phyloP scores from a whole-genome alignment of 1,284 basidiomycete species.

The Ustanciosporium gigantosporum region DNA sequence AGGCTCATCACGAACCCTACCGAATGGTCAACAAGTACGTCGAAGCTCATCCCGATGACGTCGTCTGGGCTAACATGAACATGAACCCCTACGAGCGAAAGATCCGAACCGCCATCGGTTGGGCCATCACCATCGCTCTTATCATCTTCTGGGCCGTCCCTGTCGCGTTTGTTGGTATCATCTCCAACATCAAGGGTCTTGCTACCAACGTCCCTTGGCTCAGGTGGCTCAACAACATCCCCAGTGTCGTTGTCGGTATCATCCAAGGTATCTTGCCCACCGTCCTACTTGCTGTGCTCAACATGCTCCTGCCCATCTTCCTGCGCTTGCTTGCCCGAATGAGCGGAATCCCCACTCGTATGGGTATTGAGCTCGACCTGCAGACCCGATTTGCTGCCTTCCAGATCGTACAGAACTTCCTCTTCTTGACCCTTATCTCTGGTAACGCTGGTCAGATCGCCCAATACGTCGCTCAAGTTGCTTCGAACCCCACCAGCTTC shows the following conservation, averaged over 20 bases:
- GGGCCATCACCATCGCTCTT: conserved; percentile 67
- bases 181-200: conserved; percentile 79
- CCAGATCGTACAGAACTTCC: conserved; percentile 66
- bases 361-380: conserved; percentile 82
- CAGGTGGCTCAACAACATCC: conserved; percentile 76
- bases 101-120: conserved; percentile 65
- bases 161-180: conserved; percentile 75
- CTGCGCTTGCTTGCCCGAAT: conserved; percentile 75
- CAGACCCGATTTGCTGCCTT: conserved; percentile 92
- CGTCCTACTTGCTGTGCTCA: conserved; percentile 80
- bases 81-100: conserved; percentile 86
- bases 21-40: conserved; percentile 50
- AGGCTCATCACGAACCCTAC: conserved; percentile 52
- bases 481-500: conserved; percentile 31
- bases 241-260: conserved; percentile 69
- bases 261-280: conserved; percentile 77
- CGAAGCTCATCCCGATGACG: conserved; percentile 66
- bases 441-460: conserved; percentile 40
- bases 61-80: conserved; percentile 84
- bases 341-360: conserved; percentile 78
- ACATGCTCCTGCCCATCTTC: conserved; percentile 86
- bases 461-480: conserved; percentile 28
- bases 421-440: conserved; percentile 55
- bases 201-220: conserved; percentile 73
- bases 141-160: conserved; percentile 68